Percentiles rank a stretch among this genome's conserved stretches.
Conservation (phyloP, 1,284 basidiomycete genomes). For the Porogramme epimiltina region DNA sequence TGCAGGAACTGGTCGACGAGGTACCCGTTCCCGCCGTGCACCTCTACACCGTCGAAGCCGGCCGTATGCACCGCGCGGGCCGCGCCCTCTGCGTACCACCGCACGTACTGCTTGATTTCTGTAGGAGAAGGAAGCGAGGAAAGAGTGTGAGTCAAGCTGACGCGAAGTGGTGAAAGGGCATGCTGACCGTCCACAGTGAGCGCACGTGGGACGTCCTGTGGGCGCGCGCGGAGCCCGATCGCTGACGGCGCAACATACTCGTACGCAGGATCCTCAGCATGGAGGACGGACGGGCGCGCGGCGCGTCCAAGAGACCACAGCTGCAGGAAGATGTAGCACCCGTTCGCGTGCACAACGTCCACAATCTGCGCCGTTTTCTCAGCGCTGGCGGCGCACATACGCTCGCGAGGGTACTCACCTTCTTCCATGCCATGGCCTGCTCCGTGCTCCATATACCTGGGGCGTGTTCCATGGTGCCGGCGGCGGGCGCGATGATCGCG, state of each 20-base stretch:
- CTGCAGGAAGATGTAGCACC: conserved; percentile 40
- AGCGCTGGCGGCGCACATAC: background rate
- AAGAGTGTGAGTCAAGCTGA: background rate
- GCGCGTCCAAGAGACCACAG: conserved; percentile 48
- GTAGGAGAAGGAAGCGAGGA: background rate
- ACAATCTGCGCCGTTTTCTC: background rate
- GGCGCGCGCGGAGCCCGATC: conserved; percentile 22
- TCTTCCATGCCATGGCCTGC: conserved; percentile 50
- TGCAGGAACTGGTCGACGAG: conserved; percentile 42
- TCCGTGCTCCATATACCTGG: conserved; percentile 46
- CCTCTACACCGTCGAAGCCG: conserved; percentile 17
- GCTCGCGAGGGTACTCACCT: conserved; percentile 26
- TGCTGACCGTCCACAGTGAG: conserved; percentile 11
- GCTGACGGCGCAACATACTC: conserved; percentile 41
- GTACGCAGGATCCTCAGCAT: conserved; percentile 11
- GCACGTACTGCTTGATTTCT: conserved; percentile 20
- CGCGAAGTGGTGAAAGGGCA: background rate
- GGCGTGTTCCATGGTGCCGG: conserved; percentile 35
- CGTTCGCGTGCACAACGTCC: conserved; percentile 1
- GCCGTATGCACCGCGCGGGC: conserved; percentile 26
- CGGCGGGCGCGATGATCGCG: conserved; percentile 43
- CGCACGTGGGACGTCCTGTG: conserved; percentile 19
- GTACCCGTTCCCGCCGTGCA: conserved; percentile 37
- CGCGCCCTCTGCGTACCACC: conserved; percentile 25
- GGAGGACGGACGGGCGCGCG: conserved; percentile 32